phyloP scores from a whole-genome alignment of 2,329 filamentous ascomycete genomes.

The Pezicula rhizophila region DNA sequence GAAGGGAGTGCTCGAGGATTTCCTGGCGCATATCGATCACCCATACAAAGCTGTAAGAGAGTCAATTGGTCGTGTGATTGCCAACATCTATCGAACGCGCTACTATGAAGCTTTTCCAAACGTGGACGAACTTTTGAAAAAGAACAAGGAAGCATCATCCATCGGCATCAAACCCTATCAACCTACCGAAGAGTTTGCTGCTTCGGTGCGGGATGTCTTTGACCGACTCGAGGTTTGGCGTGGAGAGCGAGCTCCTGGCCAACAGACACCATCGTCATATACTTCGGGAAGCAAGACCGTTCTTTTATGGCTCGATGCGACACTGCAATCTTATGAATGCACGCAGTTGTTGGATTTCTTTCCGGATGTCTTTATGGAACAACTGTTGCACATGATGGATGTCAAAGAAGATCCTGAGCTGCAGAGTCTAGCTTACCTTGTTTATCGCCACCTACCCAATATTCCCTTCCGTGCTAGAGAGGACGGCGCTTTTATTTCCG shows the following conservation, averaged over 20 bases:
- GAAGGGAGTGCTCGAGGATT: slow-evolving; percentile 81
- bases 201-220: slow-evolving; percentile 71
- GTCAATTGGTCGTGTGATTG: slow-evolving; percentile 83
- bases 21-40: slow-evolving; percentile 86
- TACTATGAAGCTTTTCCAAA: slow-evolving; percentile 92
- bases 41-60: slow-evolving; percentile 97
- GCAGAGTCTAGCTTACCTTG: slow-evolving; percentile 89
- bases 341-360: slow-evolving; percentile 89
- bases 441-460: slow-evolving; percentile 93
- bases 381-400: slow-evolving; percentile 99
- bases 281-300: slow-evolving; percentile 96
- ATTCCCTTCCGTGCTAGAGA: slow-evolving; percentile 86
- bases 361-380: slow-evolving; percentile 79
- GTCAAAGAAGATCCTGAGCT: slow-evolving; percentile 97
- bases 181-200: slow-evolving; percentile 66
- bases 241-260: slow-evolving; percentile 73
- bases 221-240: slow-evolving; percentile 80
- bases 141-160: slow-evolving; percentile 73
- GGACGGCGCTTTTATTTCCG: slow-evolving; percentile 75
- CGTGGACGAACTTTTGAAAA: slow-evolving; percentile 66
- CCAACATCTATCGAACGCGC: slow-evolving; percentile 80
- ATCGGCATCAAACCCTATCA: slow-evolving; percentile 81
- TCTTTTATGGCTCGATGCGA: slow-evolving; percentile 88
- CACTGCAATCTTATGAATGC: slow-evolving; percentile 86
- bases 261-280: slow-evolving; percentile 90